Percentiles rank a stretch among this genome's conserved stretches.
phyloP scores from a whole-genome alignment of 176 grass and related monocot genomes.

The Bolboschoenus planiculmis region DNA sequence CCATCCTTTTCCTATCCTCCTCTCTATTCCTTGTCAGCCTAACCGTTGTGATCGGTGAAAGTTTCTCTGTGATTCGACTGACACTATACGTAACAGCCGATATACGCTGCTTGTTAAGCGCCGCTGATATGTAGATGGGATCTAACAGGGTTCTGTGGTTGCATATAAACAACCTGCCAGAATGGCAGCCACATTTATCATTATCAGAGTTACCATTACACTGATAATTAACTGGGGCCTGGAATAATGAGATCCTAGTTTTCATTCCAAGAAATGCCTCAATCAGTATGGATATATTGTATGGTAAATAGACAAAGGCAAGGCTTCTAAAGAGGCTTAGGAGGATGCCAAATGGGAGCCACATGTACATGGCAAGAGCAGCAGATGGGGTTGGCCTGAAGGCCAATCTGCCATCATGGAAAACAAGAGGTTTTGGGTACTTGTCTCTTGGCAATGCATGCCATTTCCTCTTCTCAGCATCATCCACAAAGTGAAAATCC shows the following conservation, averaged over 20 bases:
- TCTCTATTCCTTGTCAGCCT: conserved; percentile 50
- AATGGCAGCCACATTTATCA: background rate
- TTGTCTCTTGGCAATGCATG: conserved; percentile 38
- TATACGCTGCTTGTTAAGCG: conserved; percentile 46
- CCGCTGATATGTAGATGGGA: conserved; percentile 55
- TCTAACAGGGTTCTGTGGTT: conserved; percentile 88
- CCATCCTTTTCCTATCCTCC: conserved; percentile 54
- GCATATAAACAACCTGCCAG: conserved; percentile 51
- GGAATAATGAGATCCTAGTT: conserved; percentile 25
- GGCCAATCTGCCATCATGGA: conserved; percentile 84
- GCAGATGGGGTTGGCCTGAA: conserved; percentile 55
- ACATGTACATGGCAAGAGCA: conserved; percentile 62
- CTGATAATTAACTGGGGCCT: background rate
- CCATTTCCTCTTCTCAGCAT: conserved; percentile 55
- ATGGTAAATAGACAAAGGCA: conserved; percentile 44
- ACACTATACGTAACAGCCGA: conserved; percentile 59
- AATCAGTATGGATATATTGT: conserved; percentile 36
- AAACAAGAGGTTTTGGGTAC: conserved; percentile 58
- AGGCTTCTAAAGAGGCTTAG: conserved; percentile 47
- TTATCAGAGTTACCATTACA: background rate
- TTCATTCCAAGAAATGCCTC: conserved; percentile 31
- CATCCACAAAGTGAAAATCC: conserved; percentile 47
- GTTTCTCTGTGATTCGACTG: conserved; percentile 49
- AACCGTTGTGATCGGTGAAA: conserved; percentile 65
- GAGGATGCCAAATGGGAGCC: conserved; percentile 48